Evolutionary conservation across 306 rosid species (phyloP), one percentile per base, ranked within the genome.

Genomic region (Astragalus membranaceus): DNA sequence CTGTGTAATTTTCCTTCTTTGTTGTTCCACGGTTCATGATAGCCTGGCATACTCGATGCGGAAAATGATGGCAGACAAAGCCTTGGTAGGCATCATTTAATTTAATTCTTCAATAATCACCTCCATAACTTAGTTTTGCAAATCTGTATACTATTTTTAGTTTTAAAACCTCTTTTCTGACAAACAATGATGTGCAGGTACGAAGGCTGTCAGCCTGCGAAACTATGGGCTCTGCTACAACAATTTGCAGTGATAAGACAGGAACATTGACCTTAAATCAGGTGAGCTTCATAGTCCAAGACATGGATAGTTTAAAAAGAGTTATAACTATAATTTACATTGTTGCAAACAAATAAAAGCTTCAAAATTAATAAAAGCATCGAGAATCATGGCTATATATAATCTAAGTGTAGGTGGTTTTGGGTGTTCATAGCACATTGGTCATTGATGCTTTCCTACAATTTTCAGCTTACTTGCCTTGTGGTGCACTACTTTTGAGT

Each of bases 51-150:
- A 94, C 79, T 94, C 99, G 37, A 94, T 94, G 99, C 76, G 87
- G 86, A 94, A 94, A 86, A 94, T 94, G 99, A 94, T 94, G 99
- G 96, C 87, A 15, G 99, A 94, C 81, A 94, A 94, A 78, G 97
- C 99, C 51, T 64, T 94, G 96, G 99, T 77, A 75, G 69, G 87
- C 82, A 69, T 77, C 41, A 17, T 43, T 78, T 50, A 29, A 12
- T 43, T 78, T 41, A 29, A 12, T 29, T 58, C 78, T 60, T 53
- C 48, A 42, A 33, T 16, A 29, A n/a, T 35, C 35, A 64, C 36
- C 39, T 41, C 10, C 5, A 49, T 43, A 53, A 43, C 72, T 30
- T 75, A 43, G 50, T 58, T 71, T 55, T 80, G 75, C 67, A 52
- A 39, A 62, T 57, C 68, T 65, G 29, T 41, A 37, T 78, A 39